Evolutionary conservation across 208 protist genomes (phyloP), one percentile per base, ranked within the genome.

Genomic region (Leishmania tarentolae): DNA sequence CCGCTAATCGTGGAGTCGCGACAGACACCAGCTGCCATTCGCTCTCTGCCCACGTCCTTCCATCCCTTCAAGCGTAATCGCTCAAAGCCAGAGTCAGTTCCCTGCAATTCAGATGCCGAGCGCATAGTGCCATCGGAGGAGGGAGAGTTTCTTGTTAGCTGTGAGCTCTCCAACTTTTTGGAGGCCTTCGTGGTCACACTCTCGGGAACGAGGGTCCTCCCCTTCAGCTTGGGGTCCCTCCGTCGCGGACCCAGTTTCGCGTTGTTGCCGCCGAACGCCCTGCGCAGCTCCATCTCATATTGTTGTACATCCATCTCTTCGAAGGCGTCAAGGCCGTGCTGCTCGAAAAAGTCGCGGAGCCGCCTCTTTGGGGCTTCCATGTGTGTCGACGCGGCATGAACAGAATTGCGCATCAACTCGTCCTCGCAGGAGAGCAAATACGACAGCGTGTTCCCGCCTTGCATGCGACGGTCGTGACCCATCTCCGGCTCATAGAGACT

Each of bases 291-390:
- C 21, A 11, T 21, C 28, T 69, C 56, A 31, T 68, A 42, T 0
- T 74, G n/a, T 21, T 74, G 76, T n/a, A 75, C 42, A 72, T 85
- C 79, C 28, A 56, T 66, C 28, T 85, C 53, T 17, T 83, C 75
- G 76, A 96, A 94, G 2, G 87, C 76, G 28, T 94, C 88, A 42
- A 96, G 84, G 8, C 87, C 88, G 69, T 89, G 90, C 37, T 92
- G 82, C 57, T 89, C 79, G 84, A 96, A 96, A 75, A 96, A 96
- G 81, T 96, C 92, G n/a, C 79, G 78, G 59, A 82, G 44, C 40
- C 84, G 81, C 3, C 75, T 74, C 75, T 83, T 83, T n/a, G 65
- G 75, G 0, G 69, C 74, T 72, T 75, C 84, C 9, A 35, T 68
- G 47, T 79, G 84, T 28, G 84, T 72, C 44, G 79, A 80, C n/a